Conservation (phyloP, 2,329 filamentous ascomycete genomes). For the Exophiala bonariae region DNA sequence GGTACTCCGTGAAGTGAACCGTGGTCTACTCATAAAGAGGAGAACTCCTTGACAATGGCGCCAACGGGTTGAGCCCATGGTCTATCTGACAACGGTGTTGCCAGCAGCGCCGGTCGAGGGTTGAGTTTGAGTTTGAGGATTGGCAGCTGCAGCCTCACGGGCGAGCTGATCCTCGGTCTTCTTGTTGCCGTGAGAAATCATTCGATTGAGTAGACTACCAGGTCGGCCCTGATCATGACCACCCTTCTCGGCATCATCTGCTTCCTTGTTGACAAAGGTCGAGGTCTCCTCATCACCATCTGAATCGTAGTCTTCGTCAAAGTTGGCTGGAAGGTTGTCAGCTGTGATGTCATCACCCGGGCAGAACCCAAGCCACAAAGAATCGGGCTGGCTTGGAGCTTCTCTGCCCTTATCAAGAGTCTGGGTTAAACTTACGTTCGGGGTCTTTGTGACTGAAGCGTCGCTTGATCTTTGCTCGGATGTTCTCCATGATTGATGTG, state of each 20-base stretch:
- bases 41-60: too few species aligned
- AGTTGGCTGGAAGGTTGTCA: conserved; percentile 9
- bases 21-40: too few species aligned
- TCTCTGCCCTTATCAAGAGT: too few species aligned
- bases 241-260: conserved; percentile 25
- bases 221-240: conserved; percentile 24
- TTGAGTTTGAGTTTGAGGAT: too few species aligned
- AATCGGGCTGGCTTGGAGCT: too few species aligned
- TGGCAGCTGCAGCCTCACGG: conserved; percentile 14
- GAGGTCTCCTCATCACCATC: conserved; percentile 27
- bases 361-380: too few species aligned
- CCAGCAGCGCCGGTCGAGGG: too few species aligned
- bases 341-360: background rate
- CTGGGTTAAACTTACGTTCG: conserved; percentile 16
- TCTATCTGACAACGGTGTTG: too few species aligned
- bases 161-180: conserved; percentile 27
- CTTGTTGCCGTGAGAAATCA: conserved; percentile 28
- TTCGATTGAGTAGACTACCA: conserved; percentile 26
- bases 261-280: conserved; percentile 24
- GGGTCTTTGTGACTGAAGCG: conserved; percentile 28
- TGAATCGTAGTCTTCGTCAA: conserved; percentile 26
- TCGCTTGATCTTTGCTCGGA: conserved; percentile 27
- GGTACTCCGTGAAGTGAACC: too few species aligned
- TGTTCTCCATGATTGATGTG: conserved; percentile 15
- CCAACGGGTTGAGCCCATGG: too few species aligned